Evolutionary conservation across 2,329 filamentous ascomycete genomes (phyloP), one percentile per base, ranked within the genome.

Genomic region (Biscogniauxia marginata): DNA sequence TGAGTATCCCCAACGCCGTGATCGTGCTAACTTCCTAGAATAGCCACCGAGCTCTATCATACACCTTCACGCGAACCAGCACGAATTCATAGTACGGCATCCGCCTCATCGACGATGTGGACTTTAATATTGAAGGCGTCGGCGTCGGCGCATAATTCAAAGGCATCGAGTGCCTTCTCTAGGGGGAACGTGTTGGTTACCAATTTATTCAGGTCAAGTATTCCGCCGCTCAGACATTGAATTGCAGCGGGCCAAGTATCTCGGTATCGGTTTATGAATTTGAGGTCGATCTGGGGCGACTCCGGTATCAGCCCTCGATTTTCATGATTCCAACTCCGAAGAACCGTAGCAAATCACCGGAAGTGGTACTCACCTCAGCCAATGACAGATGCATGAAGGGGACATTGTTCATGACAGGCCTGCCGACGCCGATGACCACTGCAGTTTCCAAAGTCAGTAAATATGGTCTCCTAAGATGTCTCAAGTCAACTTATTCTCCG

Each of bases 201-300:
- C 18, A 88, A 71, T 49, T 78, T 79, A 65, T 85, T 85, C 19
- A 88, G 73, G 65, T 88, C 79, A 7, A 90, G 67, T 1, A 88
- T 76, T 0, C 81, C 81, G 3, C 84, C 83, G 44, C 77, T 78
- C 23, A 90, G 66, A 49, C 82, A 83, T 6, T 81, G 76, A 30
- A 90, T 86, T 0, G 84, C 87, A 0, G 82, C 79, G 0, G 86
- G 86, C 86, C 87, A 90, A 0, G 86, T 89, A 65, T 89, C 85
- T 44, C 80, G 77, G 67, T 89, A 90, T 7, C 87, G 78, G 69
- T 90, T 89, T 67, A 89, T 89, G 72, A 90, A 90, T 39, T 81
- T 83, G 22, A 90, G 74, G 62, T 88, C 79, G 60, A 89, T 87
- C 82, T 85, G 16, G 4, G 16, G 22, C 18, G 7, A 39, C 30